Evolutionary conservation across 106 monocot species (phyloP).

Genomic region (Dendrobium catenatum): DNA sequence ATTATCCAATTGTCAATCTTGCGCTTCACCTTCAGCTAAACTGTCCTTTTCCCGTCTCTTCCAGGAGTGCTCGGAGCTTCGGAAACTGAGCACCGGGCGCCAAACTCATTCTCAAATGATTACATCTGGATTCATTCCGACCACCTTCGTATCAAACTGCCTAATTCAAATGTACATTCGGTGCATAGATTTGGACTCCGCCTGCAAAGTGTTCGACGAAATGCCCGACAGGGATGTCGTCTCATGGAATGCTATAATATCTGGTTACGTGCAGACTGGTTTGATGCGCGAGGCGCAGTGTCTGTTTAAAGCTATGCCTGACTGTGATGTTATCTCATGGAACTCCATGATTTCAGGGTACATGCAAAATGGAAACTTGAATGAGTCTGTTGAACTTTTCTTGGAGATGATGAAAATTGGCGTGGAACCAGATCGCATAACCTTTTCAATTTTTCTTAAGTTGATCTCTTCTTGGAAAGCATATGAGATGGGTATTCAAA

Average conservation of each 20-base stretch:
- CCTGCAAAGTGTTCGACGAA: constrained; percentile 36
- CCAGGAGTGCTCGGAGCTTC: constrained; percentile 33
- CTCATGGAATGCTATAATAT: constrained; percentile 55
- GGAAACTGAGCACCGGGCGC: constrained; percentile 13
- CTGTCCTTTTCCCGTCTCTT: constrained; percentile 46
- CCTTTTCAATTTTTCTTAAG: constrained; percentile 50
- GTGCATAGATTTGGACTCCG: constrained; percentile 28
- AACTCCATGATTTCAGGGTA: constrained; percentile 50
- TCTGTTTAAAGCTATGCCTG: constrained; percentile 39
- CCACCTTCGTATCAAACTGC: constrained; percentile 70
- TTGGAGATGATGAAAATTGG: constrained; percentile 35
- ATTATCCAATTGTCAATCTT: not conserved
- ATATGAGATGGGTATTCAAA: constrained; percentile 28
- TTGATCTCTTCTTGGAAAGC: constrained; percentile 24
- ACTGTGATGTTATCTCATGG: constrained; percentile 51
- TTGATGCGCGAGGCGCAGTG: constrained; percentile 15
- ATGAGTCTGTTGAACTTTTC: constrained; percentile 27
- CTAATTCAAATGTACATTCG: constrained; percentile 57
- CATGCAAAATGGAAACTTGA: constrained; percentile 15
- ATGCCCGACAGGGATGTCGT: constrained; percentile 38
- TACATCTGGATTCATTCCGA: constrained; percentile 55
- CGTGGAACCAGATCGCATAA: constrained; percentile 32
- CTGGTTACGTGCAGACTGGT: constrained; percentile 23
- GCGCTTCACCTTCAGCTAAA: not conserved
- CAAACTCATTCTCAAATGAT: constrained; percentile 53